Evolutionary conservation across 805 yeast genomes (phyloP).

Genomic region (Candida caryicola): DNA sequence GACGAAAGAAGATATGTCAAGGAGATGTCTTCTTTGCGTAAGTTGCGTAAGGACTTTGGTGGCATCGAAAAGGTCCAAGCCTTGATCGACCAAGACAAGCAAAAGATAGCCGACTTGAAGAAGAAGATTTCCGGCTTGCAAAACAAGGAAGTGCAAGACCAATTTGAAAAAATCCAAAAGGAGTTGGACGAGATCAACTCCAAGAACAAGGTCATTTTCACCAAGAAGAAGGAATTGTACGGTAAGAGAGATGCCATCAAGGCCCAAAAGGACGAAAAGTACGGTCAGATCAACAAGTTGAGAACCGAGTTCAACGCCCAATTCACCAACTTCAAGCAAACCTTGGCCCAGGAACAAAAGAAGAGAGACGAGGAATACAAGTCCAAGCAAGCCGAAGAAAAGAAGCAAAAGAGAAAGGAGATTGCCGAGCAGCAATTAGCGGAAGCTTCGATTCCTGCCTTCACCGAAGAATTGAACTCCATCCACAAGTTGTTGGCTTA

Average conservation of each 20-base stretch:
- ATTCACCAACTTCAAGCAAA: slow-evolving; percentile 65
- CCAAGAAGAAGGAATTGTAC: slow-evolving; percentile 62
- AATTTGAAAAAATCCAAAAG: slow-evolving; percentile 66
- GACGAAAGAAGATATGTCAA: slow-evolving; percentile 84
- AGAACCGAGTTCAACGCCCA: slow-evolving; percentile 75
- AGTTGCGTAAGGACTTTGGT: slow-evolving; percentile 74
- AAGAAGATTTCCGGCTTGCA: slow-evolving; percentile 56
- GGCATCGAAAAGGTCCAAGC: slow-evolving; percentile 72
- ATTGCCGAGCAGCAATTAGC: slow-evolving; percentile 64
- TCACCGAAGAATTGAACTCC: slow-evolving; percentile 69
- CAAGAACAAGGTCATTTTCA: slow-evolving; percentile 57
- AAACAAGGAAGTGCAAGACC: slow-evolving; percentile 61
- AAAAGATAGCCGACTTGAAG: slow-evolving; percentile 73
- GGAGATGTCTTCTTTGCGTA: slow-evolving; percentile 82
- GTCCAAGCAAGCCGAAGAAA: slow-evolving; percentile 48
- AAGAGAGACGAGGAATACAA: slow-evolving; percentile 70
- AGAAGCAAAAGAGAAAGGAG: slow-evolving; percentile 52
- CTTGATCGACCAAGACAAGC: slow-evolving; percentile 74
- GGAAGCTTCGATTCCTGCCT: slow-evolving; percentile 81
- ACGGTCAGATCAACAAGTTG: slow-evolving; percentile 62
- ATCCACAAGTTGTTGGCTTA: slow-evolving; percentile 69
- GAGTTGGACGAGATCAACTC: slow-evolving; percentile 65
- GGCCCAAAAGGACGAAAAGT: slow-evolving; percentile 66
- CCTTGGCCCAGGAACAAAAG: slow-evolving; percentile 65
- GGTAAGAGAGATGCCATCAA: slow-evolving; percentile 65